These are phyloP conservation scores for Dendrostoma leiphaemia DNA, from an alignment of 2,329 filamentous ascomycete species.

Conservation along the genomic window DNA sequence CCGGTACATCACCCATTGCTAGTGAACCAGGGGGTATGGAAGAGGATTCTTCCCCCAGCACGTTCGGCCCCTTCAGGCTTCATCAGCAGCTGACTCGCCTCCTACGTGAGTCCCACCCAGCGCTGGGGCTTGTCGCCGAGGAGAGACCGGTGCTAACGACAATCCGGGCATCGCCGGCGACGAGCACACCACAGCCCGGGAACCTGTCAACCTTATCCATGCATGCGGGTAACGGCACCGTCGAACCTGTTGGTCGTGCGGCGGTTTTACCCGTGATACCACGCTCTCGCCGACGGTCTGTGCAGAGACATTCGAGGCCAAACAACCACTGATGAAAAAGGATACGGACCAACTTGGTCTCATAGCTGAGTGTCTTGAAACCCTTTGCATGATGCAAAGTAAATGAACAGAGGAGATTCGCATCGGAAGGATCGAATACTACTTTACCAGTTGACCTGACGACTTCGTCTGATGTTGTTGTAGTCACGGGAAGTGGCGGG, in stretches of 20 bases:
- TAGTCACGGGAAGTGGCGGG: too few relatives aligned
- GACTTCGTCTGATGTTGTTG: too few relatives aligned
- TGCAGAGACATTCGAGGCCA: too few relatives aligned
- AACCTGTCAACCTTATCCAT: conserved; percentile 16
- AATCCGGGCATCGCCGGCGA: conserved; percentile 5
- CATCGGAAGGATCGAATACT: too few relatives aligned
- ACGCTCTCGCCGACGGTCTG: too few relatives aligned
- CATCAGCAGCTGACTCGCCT: conserved; percentile 19
- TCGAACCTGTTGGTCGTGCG: not conserved
- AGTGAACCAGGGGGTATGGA: not conserved
- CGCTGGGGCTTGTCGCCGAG: conserved; percentile 14
- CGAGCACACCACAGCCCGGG: conserved; percentile 5
- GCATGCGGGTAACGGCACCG: not conserved
- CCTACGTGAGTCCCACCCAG: conserved; percentile 6
- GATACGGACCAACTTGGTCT: too few relatives aligned
- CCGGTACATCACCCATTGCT: not conserved
- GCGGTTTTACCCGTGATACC: conserved; percentile 11
- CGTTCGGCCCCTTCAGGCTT: not conserved
- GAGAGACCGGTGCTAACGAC: conserved; percentile 12
- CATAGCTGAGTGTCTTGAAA: too few relatives aligned
- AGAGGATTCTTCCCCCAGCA: not conserved
- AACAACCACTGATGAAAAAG: too few relatives aligned
- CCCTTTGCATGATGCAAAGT: too few relatives aligned
- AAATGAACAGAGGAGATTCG: too few relatives aligned
- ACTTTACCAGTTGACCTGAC: too few relatives aligned